Conservation (phyloP, 2,329 filamentous ascomycete species). For the Knoxdaviesia capensis region DNA sequence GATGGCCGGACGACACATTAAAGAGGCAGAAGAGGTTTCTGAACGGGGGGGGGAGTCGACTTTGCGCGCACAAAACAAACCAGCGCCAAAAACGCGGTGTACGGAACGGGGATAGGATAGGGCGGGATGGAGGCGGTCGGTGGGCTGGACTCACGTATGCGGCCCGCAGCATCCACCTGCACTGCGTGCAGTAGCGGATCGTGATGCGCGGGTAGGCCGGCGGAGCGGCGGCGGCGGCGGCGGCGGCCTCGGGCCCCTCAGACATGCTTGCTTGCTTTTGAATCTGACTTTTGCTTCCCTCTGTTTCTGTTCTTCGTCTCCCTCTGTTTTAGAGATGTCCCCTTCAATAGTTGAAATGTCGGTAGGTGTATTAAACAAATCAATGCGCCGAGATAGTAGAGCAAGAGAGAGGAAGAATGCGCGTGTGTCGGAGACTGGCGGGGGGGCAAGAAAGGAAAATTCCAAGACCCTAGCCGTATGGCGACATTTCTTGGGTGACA, state of each 20-base stretch:
- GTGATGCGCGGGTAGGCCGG: constrained; percentile 41
- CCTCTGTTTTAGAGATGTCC: too few species aligned
- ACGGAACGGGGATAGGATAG: background rate
- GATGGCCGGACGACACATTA: too few species aligned
- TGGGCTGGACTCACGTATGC: constrained; percentile 45
- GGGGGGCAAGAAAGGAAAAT: too few species aligned
- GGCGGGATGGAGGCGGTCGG: too few species aligned
- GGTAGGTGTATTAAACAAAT: too few species aligned
- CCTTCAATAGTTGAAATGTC: too few species aligned
- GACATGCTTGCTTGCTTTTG: constrained; percentile 4
- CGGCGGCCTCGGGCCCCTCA: background rate
- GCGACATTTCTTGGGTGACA: too few species aligned
- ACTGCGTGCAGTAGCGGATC: constrained; percentile 89
- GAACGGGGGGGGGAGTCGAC: background rate
- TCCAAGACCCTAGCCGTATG: too few species aligned
- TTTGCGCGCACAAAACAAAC: background rate
- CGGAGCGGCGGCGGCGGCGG: background rate
- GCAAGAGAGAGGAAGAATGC: too few species aligned
- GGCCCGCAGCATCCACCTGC: constrained; percentile 75
- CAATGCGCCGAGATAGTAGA: too few species aligned
- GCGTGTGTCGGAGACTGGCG: too few species aligned
- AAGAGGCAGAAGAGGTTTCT: too few species aligned
- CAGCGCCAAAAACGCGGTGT: background rate
- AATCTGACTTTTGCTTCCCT: constrained; percentile 4
- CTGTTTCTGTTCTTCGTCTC: constrained; percentile 1